These are phyloP conservation scores for Claviceps sp. DNA, from an alignment of 2,329 filamentous ascomycete genomes.

Conservation along the genomic window DNA sequence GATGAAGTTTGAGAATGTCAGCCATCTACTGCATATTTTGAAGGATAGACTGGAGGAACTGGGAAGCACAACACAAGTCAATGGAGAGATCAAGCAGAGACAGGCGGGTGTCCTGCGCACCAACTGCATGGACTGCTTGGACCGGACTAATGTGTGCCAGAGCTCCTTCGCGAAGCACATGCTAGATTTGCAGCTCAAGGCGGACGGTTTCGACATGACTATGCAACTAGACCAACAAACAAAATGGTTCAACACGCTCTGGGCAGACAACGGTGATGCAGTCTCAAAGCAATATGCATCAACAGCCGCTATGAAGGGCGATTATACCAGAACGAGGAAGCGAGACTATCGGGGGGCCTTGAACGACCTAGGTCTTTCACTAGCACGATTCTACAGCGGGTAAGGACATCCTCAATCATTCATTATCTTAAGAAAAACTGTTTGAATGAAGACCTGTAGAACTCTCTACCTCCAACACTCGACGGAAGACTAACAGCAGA, in stretches of 20 bases:
- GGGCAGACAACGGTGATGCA: conserved; percentile 95
- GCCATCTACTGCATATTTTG: conserved; percentile 58
- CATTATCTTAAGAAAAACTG: too few relatives aligned
- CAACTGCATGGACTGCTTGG: conserved; percentile 97
- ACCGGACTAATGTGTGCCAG: conserved; percentile 91
- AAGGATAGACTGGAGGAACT: conserved; percentile 53
- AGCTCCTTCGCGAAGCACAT: conserved; percentile 78
- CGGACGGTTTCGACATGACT: conserved; percentile 63
- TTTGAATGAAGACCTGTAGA: too few relatives aligned
- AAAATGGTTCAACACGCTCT: conserved; percentile 88
- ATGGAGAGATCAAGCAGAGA: conserved; percentile 26
- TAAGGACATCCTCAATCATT: conserved; percentile 21
- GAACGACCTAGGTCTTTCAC: conserved; percentile 78
- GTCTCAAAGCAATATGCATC: conserved; percentile 94
- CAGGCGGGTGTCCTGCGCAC: conserved; percentile 77
- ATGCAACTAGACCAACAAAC: conserved; percentile 65
- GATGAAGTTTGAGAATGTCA: conserved; percentile 97
- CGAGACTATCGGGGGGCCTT: conserved; percentile 82
- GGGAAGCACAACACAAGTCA: conserved; percentile 52
- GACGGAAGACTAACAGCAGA: conserved; percentile 6
- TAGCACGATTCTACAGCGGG: conserved; percentile 62
- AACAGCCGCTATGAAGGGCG: conserved; percentile 88
- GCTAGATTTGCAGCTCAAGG: conserved; percentile 64
- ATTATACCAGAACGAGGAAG: conserved; percentile 85
- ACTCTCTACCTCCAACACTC: neutral